Conservation (phyloP, 176 grass and related monocot genomes). For the Ensete ventricosum region DNA sequence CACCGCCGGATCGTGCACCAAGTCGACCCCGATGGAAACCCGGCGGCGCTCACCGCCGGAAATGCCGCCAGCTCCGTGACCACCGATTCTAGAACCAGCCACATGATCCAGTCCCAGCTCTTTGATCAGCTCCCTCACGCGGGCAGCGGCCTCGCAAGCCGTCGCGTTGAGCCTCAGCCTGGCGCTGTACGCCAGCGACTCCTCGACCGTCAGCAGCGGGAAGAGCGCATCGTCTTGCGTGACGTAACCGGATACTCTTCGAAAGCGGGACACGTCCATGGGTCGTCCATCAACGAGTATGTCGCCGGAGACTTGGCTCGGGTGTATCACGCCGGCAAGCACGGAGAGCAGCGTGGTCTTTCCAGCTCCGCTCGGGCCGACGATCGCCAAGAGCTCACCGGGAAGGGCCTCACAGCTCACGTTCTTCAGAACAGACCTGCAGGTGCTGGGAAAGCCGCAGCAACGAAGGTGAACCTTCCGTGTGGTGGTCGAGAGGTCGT, state of each 20-base stretch:
- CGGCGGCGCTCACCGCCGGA: constrained; percentile 70
- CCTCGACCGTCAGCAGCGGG: constrained; percentile 81
- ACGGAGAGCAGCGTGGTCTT: constrained; percentile 84
- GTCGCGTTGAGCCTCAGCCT: constrained; percentile 38
- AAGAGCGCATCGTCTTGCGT: constrained; percentile 89
- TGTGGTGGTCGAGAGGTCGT: constrained; percentile 28
- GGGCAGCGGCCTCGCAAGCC: constrained; percentile 8
- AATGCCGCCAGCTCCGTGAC: constrained; percentile 15
- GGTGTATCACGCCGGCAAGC: constrained; percentile 59
- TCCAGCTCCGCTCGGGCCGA: constrained; percentile 77
- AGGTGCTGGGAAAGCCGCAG: background rate
- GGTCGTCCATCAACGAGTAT: constrained; percentile 55
- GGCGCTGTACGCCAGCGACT: constrained; percentile 84
- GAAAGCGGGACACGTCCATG: constrained; percentile 67
- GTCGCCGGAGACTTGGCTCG: constrained; percentile 23
- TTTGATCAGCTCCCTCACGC: constrained; percentile 41
- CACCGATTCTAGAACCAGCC: constrained; percentile 34
- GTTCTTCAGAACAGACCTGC: constrained; percentile 4
- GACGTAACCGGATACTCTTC: constrained; percentile 69
- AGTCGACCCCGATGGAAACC: constrained; percentile 75
- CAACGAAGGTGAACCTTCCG: background rate
- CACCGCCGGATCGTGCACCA: constrained; percentile 80
- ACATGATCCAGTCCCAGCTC: constrained; percentile 65
- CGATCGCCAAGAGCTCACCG: constrained; percentile 64
- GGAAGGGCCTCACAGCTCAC: constrained; percentile 62